Conservation (phyloP, 257 asterid species). For the Osmanthus fragrans region DNA sequence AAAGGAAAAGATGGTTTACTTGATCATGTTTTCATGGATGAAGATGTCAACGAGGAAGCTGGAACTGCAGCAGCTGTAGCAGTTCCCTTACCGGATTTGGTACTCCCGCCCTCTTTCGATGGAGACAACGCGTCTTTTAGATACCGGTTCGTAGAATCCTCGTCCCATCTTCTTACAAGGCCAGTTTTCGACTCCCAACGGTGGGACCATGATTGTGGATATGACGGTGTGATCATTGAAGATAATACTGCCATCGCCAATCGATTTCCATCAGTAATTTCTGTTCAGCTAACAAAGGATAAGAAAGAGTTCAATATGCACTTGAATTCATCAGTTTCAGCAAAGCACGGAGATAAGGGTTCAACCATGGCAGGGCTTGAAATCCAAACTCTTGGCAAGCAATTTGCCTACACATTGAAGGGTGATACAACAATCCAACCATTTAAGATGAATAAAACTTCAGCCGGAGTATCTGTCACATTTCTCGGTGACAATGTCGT, state of each 20-base stretch:
- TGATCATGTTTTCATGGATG: conserved; percentile 19
- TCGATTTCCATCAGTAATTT: conserved; percentile 33
- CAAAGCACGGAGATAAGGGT: conserved; percentile 35
- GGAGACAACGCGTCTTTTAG: conserved; percentile 31
- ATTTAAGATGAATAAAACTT: conserved; percentile 28
- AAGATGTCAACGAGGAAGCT: conserved; percentile 15
- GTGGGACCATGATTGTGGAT: conserved; percentile 52
- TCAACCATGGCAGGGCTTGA: conserved; percentile 38
- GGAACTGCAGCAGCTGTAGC: conserved; percentile 13
- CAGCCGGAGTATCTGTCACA: conserved; percentile 41
- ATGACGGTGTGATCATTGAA: conserved; percentile 38
- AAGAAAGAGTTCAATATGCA: conserved; percentile 33
- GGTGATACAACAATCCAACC: conserved; percentile 29
- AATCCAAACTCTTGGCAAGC: conserved; percentile 31
- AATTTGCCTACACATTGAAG: conserved; percentile 30
- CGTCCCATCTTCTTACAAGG: conserved; percentile 24
- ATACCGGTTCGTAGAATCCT: conserved; percentile 23
- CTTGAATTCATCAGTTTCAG: conserved; percentile 38
- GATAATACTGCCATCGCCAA: conserved; percentile 29
- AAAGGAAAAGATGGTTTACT: background rate
- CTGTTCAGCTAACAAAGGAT: conserved; percentile 40
- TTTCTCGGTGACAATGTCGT: conserved; percentile 29
- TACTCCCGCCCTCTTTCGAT: conserved; percentile 32
- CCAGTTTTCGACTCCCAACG: conserved; percentile 38
- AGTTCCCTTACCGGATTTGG: conserved; percentile 31